Percentiles rank a stretch among this genome's conserved stretches.
Conservation (phyloP, 75 land plant genomes). For the Picea glauca region DNA sequence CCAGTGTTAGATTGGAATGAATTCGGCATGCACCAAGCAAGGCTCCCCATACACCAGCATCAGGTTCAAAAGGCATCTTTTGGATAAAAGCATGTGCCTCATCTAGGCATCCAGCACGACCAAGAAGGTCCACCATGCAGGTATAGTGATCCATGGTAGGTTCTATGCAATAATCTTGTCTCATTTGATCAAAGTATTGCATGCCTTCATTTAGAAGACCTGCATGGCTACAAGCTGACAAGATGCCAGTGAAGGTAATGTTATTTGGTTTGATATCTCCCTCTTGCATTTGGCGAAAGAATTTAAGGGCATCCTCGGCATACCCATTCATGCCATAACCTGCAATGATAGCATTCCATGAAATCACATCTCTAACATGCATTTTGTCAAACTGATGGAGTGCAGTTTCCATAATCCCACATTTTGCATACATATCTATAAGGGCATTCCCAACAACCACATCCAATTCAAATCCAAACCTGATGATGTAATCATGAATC, state of each 20-base stretch:
- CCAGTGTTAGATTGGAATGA: neutral
- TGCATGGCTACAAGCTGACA: conserved; percentile 9
- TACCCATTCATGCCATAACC: conserved; percentile 20
- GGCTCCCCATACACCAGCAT: conserved; percentile 1
- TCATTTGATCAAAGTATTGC: neutral
- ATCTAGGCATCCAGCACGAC: conserved; percentile 7
- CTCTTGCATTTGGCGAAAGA: conserved; percentile 17
- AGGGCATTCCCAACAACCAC: conserved; percentile 9
- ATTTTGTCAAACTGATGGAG: conserved; percentile 14
- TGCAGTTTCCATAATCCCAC: conserved; percentile 22
- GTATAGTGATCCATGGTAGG: neutral
- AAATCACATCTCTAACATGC: conserved; percentile 8
- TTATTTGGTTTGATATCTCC: neutral
- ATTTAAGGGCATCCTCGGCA: conserved; percentile 16
- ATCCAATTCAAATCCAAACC: conserved; percentile 3
- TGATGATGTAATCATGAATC: conserved; percentile 11
- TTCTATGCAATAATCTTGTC: neutral
- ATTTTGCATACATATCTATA: conserved; percentile 28
- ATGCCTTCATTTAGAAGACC: conserved; percentile 5
- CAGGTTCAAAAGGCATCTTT: conserved; percentile 3
- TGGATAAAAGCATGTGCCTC: conserved; percentile 1
- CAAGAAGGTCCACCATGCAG: conserved; percentile 11
- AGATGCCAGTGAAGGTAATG: neutral
- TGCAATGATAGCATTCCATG: conserved; percentile 26
- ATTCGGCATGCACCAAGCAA: conserved; percentile 3